Percentiles rank a stretch among this genome's conserved stretches.
phyloP scores from a whole-genome alignment of 2,329 filamentous ascomycete species.

The Pestalotiopsis sp. region DNA sequence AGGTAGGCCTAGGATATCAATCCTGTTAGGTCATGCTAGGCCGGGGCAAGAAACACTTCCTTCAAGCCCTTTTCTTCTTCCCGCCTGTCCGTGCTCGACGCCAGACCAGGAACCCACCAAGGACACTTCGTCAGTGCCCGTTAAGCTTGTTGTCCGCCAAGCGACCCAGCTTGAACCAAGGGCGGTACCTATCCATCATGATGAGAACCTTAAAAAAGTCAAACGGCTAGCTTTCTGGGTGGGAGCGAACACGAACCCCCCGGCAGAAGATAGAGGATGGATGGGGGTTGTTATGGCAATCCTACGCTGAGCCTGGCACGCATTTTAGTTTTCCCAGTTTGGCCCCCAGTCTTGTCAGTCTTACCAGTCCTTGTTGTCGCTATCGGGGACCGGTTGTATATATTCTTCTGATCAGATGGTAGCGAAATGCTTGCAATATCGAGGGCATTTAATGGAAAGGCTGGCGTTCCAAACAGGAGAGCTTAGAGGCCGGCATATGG shows the following conservation, averaged over 20 bases:
- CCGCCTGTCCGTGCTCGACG: background rate
- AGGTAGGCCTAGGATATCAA: background rate
- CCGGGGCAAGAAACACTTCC: background rate
- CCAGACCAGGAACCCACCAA: background rate
- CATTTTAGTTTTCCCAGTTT: constrained; percentile 1
- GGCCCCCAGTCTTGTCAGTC: background rate
- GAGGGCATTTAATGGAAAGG: background rate
- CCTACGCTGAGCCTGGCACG: background rate
- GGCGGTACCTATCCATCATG: background rate
- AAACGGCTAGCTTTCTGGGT: background rate
- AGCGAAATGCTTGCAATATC: background rate
- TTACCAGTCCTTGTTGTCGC: background rate
- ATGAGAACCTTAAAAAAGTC: background rate
- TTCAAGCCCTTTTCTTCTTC: background rate
- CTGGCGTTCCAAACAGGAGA: background rate
- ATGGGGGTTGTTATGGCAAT: background rate
- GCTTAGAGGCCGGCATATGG: constrained; percentile 4
- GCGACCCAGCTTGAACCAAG: background rate
- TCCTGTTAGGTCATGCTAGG: background rate
- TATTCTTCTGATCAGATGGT: background rate
- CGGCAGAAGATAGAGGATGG: background rate
- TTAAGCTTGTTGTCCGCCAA: background rate
- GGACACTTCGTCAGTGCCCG: background rate
- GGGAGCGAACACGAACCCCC: background rate
- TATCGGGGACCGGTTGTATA: background rate